Base-by-base conservation (phyloP, 148 eudicot species). In the Nepenthes gracilis region DNA sequence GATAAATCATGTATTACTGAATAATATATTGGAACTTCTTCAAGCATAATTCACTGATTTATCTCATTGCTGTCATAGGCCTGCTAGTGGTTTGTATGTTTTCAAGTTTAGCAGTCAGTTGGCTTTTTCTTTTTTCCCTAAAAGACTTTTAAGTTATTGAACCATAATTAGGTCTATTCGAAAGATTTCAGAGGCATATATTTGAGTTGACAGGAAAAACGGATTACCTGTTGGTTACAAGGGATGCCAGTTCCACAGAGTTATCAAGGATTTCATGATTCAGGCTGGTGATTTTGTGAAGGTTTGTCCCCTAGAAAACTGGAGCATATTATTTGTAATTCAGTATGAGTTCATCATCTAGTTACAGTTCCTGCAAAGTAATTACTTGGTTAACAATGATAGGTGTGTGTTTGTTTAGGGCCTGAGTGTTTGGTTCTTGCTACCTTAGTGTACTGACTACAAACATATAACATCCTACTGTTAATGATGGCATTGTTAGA, bases 151-250 rank as follows among this genome's bases (percentile, higher is more conserved):
- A 40, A 40, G 45, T 40, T 40, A 8, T 8, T 40, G 45, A 40
- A 40, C 6, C 45, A 1, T 40, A 40, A 40, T 4, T 40, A 3
- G 35, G 35, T 32, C 35, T 55, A 55, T 33, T 14, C 33, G 1
- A 6, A 14, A 35, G 35, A 13, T 35, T 62, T 52, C 11, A 11
- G 23, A 57, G 49, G 48, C 63, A 62, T 58, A 38, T 62, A 12
- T 40, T 65, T 65, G 67, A 50, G 47, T 65, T 74, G 15, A 43
- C 79, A 92, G 98, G 81, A 92, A 88, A 78, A 87, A 81, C 64
- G 98, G 98, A 63, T 62, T 88, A 62, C 98, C 98, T 57, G 86
- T 88, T 77, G 98, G 98, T 56, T 92, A 83, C 84, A 92, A 92
- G 75, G 90, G 90, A 53, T 88, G 96, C 67, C 96, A 88, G 70